phyloP scores from a whole-genome alignment of 2,329 filamentous ascomycete species.

The Westerdykella ornata region DNA sequence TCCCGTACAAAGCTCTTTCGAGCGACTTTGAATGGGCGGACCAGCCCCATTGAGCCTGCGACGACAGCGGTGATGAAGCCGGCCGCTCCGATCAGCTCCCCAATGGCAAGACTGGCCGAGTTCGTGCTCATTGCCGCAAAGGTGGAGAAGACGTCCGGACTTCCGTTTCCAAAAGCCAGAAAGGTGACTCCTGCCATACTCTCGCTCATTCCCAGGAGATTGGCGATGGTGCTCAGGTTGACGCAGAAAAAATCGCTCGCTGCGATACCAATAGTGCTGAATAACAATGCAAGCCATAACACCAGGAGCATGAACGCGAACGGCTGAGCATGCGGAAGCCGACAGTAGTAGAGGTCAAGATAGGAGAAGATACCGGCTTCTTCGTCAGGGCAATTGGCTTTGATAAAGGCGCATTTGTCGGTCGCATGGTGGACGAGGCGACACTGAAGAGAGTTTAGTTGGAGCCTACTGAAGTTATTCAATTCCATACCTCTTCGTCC shows the following conservation, averaged over 20 bases:
- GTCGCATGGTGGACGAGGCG: conserved; percentile 65
- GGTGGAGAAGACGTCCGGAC: conserved; percentile 95
- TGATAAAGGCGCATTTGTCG: conserved; percentile 84
- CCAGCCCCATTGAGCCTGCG: conserved; percentile 91
- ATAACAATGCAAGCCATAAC: conserved; percentile 79
- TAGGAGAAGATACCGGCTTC: conserved; percentile 87
- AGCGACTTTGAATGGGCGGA: conserved; percentile 89
- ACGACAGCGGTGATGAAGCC: conserved; percentile 96
- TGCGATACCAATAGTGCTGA: conserved; percentile 94
- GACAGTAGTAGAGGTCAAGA: conserved; percentile 85
- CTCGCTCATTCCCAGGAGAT: conserved; percentile 85
- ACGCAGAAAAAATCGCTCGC: conserved; percentile 98
- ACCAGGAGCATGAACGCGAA: conserved; percentile 74
- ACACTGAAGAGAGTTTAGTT: conserved; percentile 49
- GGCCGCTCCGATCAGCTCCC: conserved; percentile 89
- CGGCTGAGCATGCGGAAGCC: conserved; percentile 59
- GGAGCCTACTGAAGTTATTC: background rate
- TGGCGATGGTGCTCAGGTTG: conserved; percentile 88
- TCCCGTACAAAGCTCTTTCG: conserved; percentile 86
- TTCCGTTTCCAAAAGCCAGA: conserved; percentile 93
- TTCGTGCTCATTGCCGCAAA: conserved; percentile 97
- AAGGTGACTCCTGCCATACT: conserved; percentile 95
- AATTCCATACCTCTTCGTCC: conserved; percentile 33
- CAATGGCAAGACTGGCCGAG: conserved; percentile 92
- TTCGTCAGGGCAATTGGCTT: conserved; percentile 74